phyloP scores from a whole-genome alignment of 2,329 filamentous ascomycete genomes.

The Aspergillus pseudonomiae region DNA sequence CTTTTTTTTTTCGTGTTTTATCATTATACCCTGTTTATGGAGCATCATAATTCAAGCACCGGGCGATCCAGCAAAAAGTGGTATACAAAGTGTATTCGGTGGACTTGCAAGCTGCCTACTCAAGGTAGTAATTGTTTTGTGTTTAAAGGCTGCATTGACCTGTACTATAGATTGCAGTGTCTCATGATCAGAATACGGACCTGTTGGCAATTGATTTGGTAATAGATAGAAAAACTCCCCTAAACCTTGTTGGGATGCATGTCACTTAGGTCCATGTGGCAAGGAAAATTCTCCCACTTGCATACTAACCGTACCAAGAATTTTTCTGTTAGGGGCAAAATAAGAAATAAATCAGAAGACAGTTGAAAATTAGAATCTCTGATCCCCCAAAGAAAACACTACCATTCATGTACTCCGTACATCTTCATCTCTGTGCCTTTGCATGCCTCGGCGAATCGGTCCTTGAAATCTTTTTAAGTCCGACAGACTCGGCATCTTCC shows the following conservation, averaged over 20 bases:
- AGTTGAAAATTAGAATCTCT: neutral
- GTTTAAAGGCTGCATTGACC: neutral
- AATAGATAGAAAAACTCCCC: neutral
- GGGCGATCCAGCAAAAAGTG: neutral
- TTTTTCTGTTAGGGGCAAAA: too few species aligned
- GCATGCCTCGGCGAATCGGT: neutral
- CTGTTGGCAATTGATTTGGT: neutral
- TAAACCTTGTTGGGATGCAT: neutral
- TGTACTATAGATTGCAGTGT: neutral
- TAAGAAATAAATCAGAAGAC: neutral
- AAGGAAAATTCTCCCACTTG: neutral
- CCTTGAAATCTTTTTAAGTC: neutral
- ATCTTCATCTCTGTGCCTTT: neutral
- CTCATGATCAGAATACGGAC: neutral
- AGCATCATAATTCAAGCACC: constrained; percentile 8
- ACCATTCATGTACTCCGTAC: neutral
- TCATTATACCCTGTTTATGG: constrained; percentile 10
- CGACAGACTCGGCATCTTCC: neutral
- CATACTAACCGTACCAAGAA: neutral
- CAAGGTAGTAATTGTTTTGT: neutral
- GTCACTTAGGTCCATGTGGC: neutral
- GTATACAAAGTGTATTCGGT: neutral
- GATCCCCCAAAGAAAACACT: neutral
- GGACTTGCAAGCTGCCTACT: too few species aligned
- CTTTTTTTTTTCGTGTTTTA: neutral